Evolutionary conservation across 2,329 filamentous ascomycete genomes (phyloP).

Genomic region (Beauveria medogensis): DNA sequence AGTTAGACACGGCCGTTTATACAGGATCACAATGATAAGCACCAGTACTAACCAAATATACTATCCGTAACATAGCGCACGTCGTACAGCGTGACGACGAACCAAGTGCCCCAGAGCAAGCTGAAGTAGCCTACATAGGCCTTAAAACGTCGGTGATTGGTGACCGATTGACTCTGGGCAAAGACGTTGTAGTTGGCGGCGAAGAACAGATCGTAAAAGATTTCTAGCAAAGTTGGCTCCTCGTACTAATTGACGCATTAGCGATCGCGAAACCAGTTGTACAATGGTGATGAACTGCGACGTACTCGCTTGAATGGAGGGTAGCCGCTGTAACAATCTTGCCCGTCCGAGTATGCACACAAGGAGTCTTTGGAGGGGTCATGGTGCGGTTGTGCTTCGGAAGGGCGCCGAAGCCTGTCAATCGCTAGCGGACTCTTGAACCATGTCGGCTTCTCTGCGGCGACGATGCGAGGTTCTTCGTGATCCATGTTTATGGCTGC

Average conservation of each 20-base stretch:
- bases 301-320: constrained; percentile 6
- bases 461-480: constrained; percentile 4
- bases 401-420: neutral
- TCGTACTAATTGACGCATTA: constrained; percentile 15
- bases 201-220: constrained; percentile 33
- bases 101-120: constrained; percentile 62
- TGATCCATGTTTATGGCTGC: neutral
- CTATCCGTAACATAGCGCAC: constrained; percentile 58
- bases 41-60: constrained; percentile 40
- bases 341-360: neutral
- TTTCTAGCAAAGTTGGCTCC: constrained; percentile 28
- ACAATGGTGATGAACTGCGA: neutral
- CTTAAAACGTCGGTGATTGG: constrained; percentile 23
- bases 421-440: constrained; percentile 7
- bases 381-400: neutral
- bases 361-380: neutral
- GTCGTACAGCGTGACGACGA: constrained; percentile 55
- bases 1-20: neutral
- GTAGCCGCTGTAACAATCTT: neutral
- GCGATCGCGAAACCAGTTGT: neutral
- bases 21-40: neutral
- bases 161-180: constrained; percentile 24
- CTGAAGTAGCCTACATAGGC: constrained; percentile 33
- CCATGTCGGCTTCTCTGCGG: constrained; percentile 1
- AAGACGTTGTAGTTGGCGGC: constrained; percentile 59